Evolutionary conservation across 2,329 filamentous ascomycete species (phyloP).

Genomic region (Cyanodermella asteris): DNA sequence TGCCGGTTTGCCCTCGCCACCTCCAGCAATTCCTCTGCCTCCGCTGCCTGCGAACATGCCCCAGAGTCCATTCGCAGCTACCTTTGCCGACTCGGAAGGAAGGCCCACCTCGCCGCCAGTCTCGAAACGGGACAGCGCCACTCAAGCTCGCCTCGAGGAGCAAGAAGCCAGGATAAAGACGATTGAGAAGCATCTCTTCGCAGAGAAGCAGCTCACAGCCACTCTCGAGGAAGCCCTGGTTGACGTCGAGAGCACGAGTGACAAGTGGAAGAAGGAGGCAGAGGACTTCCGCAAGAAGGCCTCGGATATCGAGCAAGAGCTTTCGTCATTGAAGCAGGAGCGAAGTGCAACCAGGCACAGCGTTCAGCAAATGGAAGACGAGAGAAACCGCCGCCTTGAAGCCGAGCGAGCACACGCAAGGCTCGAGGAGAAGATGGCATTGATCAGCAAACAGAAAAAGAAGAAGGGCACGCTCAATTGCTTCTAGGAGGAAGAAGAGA

Average conservation of each 20-base stretch:
- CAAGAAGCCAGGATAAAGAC: conserved; percentile 86
- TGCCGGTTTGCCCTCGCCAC: conserved; percentile 71
- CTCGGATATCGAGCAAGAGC: conserved; percentile 45
- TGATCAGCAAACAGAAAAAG: conserved; percentile 81
- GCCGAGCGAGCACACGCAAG: conserved; percentile 76
- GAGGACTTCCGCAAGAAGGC: conserved; percentile 83
- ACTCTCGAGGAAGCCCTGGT: conserved; percentile 90
- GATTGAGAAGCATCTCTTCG: conserved; percentile 88
- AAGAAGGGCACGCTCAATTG: conserved; percentile 86
- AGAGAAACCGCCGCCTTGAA: conserved; percentile 75
- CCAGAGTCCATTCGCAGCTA: too few species aligned
- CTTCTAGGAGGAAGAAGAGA: too few species aligned
- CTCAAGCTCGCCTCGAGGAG: conserved; percentile 68
- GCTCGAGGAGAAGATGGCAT: conserved; percentile 86
- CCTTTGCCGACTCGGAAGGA: too few species aligned
- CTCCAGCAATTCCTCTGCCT: conserved; percentile 85
- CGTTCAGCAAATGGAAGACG: conserved; percentile 85
- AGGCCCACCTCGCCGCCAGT: too few species aligned
- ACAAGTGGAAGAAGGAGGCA: conserved; percentile 75
- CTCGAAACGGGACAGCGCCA: conserved; percentile 58
- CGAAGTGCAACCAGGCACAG: conserved; percentile 36
- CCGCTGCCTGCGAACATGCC: conserved; percentile 63
- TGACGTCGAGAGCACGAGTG: conserved; percentile 77
- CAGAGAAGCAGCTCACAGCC: conserved; percentile 87
- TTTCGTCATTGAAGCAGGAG: conserved; percentile 33